A percentile compares a stretch with the other conserved stretches of the same genome.
Conservation (phyloP, 2,329 filamentous ascomycete species). For the Magnaporthales sp. region DNA sequence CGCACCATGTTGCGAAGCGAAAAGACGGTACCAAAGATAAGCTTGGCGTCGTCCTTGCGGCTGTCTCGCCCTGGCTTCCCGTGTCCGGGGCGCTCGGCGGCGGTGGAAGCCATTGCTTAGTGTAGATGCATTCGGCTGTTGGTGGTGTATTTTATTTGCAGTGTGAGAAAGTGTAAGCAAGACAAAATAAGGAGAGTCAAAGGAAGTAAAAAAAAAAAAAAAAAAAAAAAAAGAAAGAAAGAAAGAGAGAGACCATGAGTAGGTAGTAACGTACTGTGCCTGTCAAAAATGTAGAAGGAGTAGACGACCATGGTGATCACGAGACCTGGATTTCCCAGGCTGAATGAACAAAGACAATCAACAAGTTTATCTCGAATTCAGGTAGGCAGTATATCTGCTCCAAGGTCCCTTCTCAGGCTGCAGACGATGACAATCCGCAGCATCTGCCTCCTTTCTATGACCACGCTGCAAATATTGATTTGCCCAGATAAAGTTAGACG, state of each 20-base stretch:
- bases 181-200: background rate
- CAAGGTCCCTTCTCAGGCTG: background rate
- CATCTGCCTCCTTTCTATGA: constrained; percentile 1
- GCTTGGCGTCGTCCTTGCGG: constrained; percentile 74
- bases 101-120: constrained; percentile 66
- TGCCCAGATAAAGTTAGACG: background rate
- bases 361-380: background rate
- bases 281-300: constrained; percentile 98
- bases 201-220: background rate
- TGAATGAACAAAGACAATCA: background rate
- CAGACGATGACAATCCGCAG: background rate
- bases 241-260: background rate
- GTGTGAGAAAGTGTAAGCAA: background rate
- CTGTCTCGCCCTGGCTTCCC: constrained; percentile 12
- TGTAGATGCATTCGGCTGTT: constrained; percentile 94
- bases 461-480: background rate
- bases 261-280: constrained; percentile 63
- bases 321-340: background rate
- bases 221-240: background rate
- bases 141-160: no score
- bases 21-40: constrained; percentile 95
- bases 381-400: background rate
- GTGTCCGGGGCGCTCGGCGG: constrained; percentile 14
- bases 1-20: constrained; percentile 93
- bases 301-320: constrained; percentile 72